Evolutionary conservation across 208 protist species (phyloP), one percentile per base, ranked within the genome.

Genomic region (Phytomonas sp.): DNA sequence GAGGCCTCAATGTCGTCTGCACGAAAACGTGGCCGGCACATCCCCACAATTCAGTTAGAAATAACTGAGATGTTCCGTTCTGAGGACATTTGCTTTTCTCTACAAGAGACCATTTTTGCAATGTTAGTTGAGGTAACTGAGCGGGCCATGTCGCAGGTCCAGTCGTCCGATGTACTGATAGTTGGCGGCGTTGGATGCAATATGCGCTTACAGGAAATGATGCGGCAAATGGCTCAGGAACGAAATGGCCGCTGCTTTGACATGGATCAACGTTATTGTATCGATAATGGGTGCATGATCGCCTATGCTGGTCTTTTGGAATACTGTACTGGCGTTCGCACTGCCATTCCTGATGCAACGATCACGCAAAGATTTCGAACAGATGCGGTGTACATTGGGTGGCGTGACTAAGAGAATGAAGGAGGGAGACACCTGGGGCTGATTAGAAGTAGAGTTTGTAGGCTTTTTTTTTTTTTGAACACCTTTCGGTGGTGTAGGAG

Each of bases 231-330:
- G 97, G 91, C 91, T 0, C 68, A 62, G 30, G 85, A 98, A 76
- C 82, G 97, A 40, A 91, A 88, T 15, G 96, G 95, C 23, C 84
- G 73, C 32, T 90, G 93, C 62, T 94, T 91, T 73, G 93, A 90
- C 66, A 99, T 98, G 84, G 97, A 99, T 71, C 90, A 98, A 31
- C 79, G 98, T 7, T 99, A 99, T 84, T 99, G 98, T 72, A 99
- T 99, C 74, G 99, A 99, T 83, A 99, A 99, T 79, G 99, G 99
- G 2, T 98, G 98, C 61, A 99, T 99, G 99, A 99, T 99, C 75
- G 98, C 98, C 4, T 99, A 98, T 71, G 95, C 98, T 4, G 98
- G 98, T 3, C 67, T 98, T 31, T 76, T 98, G 30, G 81, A 98
- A 76, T 97, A 88, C 65, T 31, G 79, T 62, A 91, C 88, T 29